Evolutionary conservation across 768 basidiomycete species (phyloP).

Genomic region (Strobilomyces dryophilus): DNA sequence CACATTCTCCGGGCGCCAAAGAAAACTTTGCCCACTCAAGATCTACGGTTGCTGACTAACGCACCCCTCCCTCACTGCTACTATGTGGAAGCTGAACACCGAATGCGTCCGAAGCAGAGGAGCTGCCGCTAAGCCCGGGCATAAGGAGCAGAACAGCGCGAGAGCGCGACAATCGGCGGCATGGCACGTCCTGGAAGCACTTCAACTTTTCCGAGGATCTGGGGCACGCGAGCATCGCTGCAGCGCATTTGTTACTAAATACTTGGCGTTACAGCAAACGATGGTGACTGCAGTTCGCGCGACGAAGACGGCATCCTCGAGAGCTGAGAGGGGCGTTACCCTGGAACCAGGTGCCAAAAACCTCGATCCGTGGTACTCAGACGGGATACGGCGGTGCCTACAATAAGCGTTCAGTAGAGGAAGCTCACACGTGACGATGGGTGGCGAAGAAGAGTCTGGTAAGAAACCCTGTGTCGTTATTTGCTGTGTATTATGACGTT

Average conservation of each 20-base stretch:
- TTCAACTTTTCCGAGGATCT: constrained; percentile 83
- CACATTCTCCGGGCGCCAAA: no score
- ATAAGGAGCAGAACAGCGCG: no score
- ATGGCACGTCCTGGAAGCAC: constrained; percentile 44
- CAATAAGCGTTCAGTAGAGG: constrained; percentile 67
- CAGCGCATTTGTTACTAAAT: not conserved
- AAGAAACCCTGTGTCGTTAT: constrained; percentile 16
- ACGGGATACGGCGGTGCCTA: constrained; percentile 66
- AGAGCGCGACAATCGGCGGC: no score
- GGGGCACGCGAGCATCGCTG: constrained; percentile 50
- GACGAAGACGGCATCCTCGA: constrained; percentile 46
- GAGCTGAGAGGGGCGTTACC: constrained; percentile 68
- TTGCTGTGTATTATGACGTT: not conserved
- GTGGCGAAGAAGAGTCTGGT: constrained; percentile 26
- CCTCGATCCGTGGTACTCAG: constrained; percentile 74
- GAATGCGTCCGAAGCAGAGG: no score
- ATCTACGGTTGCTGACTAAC: no score
- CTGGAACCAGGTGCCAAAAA: constrained; percentile 75
- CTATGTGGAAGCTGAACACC: no score
- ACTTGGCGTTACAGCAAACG: constrained; percentile 34
- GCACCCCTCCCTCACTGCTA: no score
- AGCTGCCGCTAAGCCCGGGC: no score
- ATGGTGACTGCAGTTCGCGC: constrained; percentile 44
- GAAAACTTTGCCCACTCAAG: no score
- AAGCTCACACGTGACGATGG: constrained; percentile 53